Evolutionary conservation across 768 basidiomycete species (phyloP).

Genomic region (Trametes meyenii): DNA sequence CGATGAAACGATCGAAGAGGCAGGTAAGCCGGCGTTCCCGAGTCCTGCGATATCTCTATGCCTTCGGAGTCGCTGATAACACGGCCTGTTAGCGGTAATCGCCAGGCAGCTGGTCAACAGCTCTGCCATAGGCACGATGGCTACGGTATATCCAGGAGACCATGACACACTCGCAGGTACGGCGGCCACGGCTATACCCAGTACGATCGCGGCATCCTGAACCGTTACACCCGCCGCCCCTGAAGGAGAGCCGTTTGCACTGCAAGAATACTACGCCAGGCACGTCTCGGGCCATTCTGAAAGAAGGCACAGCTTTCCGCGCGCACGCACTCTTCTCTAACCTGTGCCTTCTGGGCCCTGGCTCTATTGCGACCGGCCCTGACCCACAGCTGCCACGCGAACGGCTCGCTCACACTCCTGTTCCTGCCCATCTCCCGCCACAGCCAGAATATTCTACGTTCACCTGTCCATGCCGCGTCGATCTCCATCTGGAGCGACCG

Average conservation of each 20-base stretch:
- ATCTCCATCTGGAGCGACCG: conserved; percentile 44
- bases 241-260: conserved; percentile 49
- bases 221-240: conserved; percentile 13
- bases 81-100: conserved; percentile 40
- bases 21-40: conserved; percentile 49
- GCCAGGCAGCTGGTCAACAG: conserved; percentile 46
- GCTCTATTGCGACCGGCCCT: not conserved
- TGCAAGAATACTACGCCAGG: conserved; percentile 59
- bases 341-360: conserved; percentile 3
- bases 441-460: conserved; percentile 50
- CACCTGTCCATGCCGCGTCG: conserved; percentile 45
- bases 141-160: conserved; percentile 48
- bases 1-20: conserved; percentile 50
- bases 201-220: not conserved
- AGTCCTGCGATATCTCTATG: not conserved
- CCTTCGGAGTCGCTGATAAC: not conserved
- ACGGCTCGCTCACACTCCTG: conserved; percentile 55
- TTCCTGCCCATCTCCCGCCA: conserved; percentile 59
- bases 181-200: conserved; percentile 9
- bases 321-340: not conserved
- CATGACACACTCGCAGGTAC: conserved; percentile 44
- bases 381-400: conserved; percentile 45
- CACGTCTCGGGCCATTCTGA: conserved; percentile 21
- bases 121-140: conserved; percentile 52
- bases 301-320: conserved; percentile 15